These are phyloP conservation scores for Backusella westeae DNA, from an alignment of 192 early-diverging fungal genomes.

Conservation along the genomic window DNA sequence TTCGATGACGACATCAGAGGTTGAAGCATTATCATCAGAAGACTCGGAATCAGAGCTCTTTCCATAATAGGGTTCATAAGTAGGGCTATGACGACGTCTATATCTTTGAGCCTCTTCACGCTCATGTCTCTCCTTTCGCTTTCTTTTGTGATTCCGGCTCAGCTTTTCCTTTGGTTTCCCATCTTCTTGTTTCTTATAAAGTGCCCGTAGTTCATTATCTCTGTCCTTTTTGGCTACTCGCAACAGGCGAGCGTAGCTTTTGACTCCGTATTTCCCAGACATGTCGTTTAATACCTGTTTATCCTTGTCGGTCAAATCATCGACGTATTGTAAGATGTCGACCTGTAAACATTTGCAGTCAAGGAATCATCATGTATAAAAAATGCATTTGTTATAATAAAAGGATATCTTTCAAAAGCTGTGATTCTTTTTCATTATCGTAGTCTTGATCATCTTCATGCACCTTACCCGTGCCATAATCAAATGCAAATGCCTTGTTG, in stretches of 20 bases:
- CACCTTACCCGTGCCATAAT: constrained; percentile 23
- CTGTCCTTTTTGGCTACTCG: constrained; percentile 40
- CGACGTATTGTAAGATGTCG: constrained; percentile 39
- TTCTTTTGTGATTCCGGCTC: background rate
- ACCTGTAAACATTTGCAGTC: constrained; percentile 30
- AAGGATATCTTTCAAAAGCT: constrained; percentile 44
- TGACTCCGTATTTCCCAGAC: constrained; percentile 43
- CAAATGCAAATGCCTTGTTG: constrained; percentile 27
- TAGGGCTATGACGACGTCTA: constrained; percentile 30
- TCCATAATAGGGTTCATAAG: constrained; percentile 36
- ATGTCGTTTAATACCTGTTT: constrained; percentile 41
- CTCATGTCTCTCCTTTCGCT: constrained; percentile 4
- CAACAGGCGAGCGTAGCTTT: constrained; percentile 38
- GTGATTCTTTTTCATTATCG: constrained; percentile 15
- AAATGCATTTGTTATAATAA: background rate
- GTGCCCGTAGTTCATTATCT: constrained; percentile 29
- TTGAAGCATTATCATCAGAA: constrained; percentile 15
- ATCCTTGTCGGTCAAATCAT: constrained; percentile 44
- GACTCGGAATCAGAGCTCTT: constrained; percentile 23
- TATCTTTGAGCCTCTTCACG: background rate
- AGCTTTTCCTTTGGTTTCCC: background rate
- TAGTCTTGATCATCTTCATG: background rate
- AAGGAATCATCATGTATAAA: constrained; percentile 13
- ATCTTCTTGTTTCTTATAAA: constrained; percentile 30
- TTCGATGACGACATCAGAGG: constrained; percentile 34